These are phyloP conservation scores for Berberis vulgaris DNA, from an alignment of 164 flowering plant species.

Conservation along the genomic window DNA sequence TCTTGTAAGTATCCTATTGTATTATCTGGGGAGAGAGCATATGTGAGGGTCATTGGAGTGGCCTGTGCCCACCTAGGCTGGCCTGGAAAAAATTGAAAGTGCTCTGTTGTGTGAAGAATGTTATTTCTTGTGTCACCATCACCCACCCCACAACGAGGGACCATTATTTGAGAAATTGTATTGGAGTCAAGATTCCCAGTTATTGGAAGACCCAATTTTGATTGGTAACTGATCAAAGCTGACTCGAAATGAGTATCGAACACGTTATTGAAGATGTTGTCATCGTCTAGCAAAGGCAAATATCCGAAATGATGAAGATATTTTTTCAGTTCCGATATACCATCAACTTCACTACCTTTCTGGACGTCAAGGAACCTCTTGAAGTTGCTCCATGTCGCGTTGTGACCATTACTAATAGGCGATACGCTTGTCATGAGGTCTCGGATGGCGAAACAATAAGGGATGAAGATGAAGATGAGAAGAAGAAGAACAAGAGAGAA, in stretches of 20 bases:
- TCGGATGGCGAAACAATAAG: conserved; percentile 11
- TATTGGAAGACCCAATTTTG: conserved; percentile 30
- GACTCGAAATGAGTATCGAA: conserved; percentile 37
- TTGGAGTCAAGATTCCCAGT: conserved; percentile 38
- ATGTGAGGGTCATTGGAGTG: conserved; percentile 41
- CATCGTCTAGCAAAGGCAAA: conserved; percentile 16
- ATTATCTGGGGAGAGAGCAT: conserved; percentile 37
- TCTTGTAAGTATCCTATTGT: conserved; percentile 11
- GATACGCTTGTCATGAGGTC: conserved; percentile 1
- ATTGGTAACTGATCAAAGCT: conserved; percentile 38
- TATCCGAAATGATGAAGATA: conserved; percentile 52
- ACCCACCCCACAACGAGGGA: conserved; percentile 43
- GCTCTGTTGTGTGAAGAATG: conserved; percentile 15
- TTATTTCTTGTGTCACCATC: conserved; percentile 13
- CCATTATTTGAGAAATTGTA: conserved; percentile 32
- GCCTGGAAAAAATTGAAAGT: conserved; percentile 43
- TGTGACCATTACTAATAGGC: conserved; percentile 16
- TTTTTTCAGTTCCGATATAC: conserved; percentile 42
- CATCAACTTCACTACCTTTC: conserved; percentile 30
- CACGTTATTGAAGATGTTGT: conserved; percentile 18
- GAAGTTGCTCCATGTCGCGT: conserved; percentile 26
- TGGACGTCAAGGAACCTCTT: conserved; percentile 20
- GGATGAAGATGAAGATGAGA: conserved; percentile 10
- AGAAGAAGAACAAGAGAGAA: conserved; percentile 1
- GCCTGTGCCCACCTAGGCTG: conserved; percentile 48